Evolutionary conservation across 306 rosid genomes (phyloP).

Genomic region (Casuarina cunninghamiana): DNA sequence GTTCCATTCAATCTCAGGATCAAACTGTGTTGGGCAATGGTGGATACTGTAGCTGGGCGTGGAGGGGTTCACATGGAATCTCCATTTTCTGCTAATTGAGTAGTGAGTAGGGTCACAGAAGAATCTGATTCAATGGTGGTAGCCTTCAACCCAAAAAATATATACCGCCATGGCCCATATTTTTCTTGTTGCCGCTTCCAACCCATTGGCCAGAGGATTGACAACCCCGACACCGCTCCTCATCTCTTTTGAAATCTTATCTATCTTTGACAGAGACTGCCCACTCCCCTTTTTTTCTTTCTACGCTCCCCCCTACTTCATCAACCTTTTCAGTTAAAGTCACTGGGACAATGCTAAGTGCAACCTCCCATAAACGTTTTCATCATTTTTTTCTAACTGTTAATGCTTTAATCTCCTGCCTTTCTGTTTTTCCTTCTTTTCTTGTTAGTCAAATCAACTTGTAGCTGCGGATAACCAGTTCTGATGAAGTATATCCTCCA

Average conservation of each 20-base stretch:
- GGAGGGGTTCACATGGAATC: constrained; percentile 12
- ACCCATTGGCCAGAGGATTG: constrained; percentile 36
- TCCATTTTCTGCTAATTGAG: constrained; percentile 5
- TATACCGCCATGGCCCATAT: constrained; percentile 32
- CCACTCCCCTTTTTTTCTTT: neutral
- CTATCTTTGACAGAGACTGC: constrained; percentile 27
- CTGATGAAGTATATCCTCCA: too few relatives aligned
- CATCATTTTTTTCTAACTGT: neutral
- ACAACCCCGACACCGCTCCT: constrained; percentile 27
- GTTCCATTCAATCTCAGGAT: neutral
- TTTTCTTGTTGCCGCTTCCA: constrained; percentile 53
- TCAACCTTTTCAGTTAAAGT: neutral
- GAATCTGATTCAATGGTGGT: constrained; percentile 43
- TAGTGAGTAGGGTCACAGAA: constrained; percentile 19
- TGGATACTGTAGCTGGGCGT: constrained; percentile 2
- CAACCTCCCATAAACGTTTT: neutral
- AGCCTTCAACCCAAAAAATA: constrained; percentile 31
- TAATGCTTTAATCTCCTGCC: neutral
- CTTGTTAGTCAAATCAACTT: neutral
- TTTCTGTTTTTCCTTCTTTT: neutral
- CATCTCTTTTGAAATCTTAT: constrained; percentile 8
- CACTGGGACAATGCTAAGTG: neutral
- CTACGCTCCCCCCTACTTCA: neutral
- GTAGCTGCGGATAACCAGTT: neutral
- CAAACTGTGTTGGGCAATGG: neutral